phyloP scores from a whole-genome alignment of 177 flowering plant species.

The Vitis hybrid region DNA sequence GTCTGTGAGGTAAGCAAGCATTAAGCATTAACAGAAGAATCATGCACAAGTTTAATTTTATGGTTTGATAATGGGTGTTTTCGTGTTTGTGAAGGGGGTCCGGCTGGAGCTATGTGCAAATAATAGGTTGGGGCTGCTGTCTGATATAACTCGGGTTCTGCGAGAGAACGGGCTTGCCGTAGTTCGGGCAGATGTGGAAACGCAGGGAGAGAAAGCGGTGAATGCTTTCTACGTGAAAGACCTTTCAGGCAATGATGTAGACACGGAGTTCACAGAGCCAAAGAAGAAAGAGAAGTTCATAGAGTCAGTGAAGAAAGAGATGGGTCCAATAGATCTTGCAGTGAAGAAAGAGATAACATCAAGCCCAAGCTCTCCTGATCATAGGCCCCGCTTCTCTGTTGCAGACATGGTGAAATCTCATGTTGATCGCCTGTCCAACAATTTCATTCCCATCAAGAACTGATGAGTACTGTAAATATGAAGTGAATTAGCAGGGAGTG shows the following conservation, averaged over 20 bases:
- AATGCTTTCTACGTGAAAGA: constrained; percentile 58
- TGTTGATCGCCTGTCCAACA: constrained; percentile 57
- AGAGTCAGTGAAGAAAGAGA: constrained; percentile 55
- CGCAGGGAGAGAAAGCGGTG: constrained; percentile 47
- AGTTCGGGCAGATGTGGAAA: constrained; percentile 55
- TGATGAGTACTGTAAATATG: neutral
- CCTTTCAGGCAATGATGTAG: constrained; percentile 50
- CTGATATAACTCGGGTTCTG: constrained; percentile 51
- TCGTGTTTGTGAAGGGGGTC: constrained; percentile 36
- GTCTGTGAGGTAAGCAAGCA: constrained; percentile 44
- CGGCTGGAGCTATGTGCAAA: constrained; percentile 48
- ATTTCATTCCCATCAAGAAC: constrained; percentile 28
- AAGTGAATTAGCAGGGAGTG: neutral
- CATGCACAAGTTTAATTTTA: too few relatives aligned
- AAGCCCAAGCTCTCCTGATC: constrained; percentile 20
- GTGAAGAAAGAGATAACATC: constrained; percentile 34
- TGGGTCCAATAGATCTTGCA: constrained; percentile 46
- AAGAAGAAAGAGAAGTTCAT: constrained; percentile 54
- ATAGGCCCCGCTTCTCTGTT: constrained; percentile 42
- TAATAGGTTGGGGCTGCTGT: constrained; percentile 52
- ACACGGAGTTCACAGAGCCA: constrained; percentile 50
- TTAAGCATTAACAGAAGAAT: neutral
- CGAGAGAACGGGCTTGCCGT: constrained; percentile 55
- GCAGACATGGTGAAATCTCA: constrained; percentile 48
- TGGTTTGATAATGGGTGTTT: neutral